phyloP scores from a whole-genome alignment of 169 alveolate species.

The Eimeria tenella region DNA sequence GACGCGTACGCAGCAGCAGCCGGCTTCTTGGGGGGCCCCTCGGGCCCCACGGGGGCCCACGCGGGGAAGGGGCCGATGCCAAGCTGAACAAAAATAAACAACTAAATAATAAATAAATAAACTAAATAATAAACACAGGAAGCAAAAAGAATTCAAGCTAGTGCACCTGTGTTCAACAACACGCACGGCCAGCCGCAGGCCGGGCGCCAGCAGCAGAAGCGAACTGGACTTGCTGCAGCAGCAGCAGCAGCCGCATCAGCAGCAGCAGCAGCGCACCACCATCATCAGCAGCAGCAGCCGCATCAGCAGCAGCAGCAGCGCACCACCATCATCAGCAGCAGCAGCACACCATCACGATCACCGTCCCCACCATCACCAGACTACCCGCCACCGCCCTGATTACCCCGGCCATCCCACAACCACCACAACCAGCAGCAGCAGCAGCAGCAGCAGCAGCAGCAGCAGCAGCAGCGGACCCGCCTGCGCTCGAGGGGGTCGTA shows the following conservation, averaged over 20 bases:
- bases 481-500: slow-evolving; percentile 66
- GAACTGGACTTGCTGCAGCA: too few species aligned
- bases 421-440: background rate
- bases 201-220: too few species aligned
- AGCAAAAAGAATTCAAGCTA: background rate
- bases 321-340: background rate
- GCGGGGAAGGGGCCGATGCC: slow-evolving; percentile 66
- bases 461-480: slow-evolving; percentile 55
- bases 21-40: background rate
- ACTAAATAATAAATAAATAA: background rate
- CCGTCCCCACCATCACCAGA: background rate
- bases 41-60: slow-evolving; percentile 48
- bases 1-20: too few species aligned
- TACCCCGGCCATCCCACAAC: too few species aligned
- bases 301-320: slow-evolving; percentile 8
- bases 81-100: slow-evolving; percentile 17
- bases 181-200: too few species aligned
- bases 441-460: background rate
- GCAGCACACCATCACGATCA: background rate
- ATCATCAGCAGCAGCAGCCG: background rate
- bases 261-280: background rate
- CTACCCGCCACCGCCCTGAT: background rate
- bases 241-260: too few species aligned
- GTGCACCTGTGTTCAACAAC: too few species aligned
- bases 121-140: too few species aligned